Evolutionary conservation across 2,329 filamentous ascomycete species (phyloP).

Genomic region (Verruconis gallopava): DNA sequence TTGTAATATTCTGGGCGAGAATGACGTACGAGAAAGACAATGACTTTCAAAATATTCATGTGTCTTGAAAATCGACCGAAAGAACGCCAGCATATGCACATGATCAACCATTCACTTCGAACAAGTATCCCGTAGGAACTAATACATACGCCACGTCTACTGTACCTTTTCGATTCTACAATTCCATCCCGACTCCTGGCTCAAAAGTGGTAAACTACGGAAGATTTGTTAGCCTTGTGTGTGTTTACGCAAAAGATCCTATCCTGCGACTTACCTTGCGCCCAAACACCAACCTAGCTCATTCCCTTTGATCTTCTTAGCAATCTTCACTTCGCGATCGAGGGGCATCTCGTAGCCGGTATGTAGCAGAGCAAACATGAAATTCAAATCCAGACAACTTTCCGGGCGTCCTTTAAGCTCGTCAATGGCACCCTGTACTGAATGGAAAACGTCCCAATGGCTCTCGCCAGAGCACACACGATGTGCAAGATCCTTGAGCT

Average conservation of each 20-base stretch:
- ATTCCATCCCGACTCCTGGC: conserved; percentile 73
- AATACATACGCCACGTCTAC: no score
- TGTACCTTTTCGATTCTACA: conserved; percentile 53
- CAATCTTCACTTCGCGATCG: conserved; percentile 89
- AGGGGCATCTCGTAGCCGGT: conserved; percentile 98
- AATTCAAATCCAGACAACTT: conserved; percentile 89
- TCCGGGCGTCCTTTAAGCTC: conserved; percentile 77
- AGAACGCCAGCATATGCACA: no score
- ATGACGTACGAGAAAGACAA: no score
- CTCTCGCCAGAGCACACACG: conserved; percentile 71
- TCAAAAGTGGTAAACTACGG: conserved; percentile 65
- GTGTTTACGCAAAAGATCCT: no score
- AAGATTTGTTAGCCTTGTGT: no score
- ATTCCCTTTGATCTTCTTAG: conserved; percentile 96
- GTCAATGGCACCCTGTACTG: conserved; percentile 61
- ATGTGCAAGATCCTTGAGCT: conserved; percentile 73
- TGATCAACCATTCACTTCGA: no score
- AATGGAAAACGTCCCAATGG: conserved; percentile 69
- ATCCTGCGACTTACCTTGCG: conserved; percentile 64
- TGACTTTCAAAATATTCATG: no score
- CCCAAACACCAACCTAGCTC: conserved; percentile 97
- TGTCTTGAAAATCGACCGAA: no score
- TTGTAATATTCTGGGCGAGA: no score
- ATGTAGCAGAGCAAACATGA: conserved; percentile 85
- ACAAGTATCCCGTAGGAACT: no score